These are phyloP conservation scores for Oxytropis ochrocephala DNA, from an alignment of 306 rosid genomes.

Conservation along the genomic window DNA sequence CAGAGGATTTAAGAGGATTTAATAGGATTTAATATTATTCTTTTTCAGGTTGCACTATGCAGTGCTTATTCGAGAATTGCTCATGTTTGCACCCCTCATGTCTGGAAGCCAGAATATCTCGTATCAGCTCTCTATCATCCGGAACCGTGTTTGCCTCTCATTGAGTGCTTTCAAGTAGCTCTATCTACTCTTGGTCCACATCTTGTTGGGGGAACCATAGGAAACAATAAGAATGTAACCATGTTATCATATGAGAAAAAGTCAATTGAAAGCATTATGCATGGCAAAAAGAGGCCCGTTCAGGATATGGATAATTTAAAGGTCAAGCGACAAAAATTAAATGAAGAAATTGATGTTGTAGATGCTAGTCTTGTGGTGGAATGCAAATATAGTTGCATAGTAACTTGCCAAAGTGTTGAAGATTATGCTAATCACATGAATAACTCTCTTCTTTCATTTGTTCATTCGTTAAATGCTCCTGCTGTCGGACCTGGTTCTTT, in stretches of 20 bases:
- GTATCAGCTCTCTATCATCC: slow-evolving; percentile 45
- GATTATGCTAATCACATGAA: slow-evolving; percentile 59
- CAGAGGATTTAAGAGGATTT: slow-evolving; percentile 31
- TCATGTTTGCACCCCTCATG: slow-evolving; percentile 67
- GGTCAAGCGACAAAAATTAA: slow-evolving; percentile 55
- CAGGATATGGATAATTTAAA: slow-evolving; percentile 38
- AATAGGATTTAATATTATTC: slow-evolving; percentile 18
- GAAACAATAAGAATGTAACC: slow-evolving; percentile 15
- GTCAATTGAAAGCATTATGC: slow-evolving; percentile 35
- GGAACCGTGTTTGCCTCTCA: slow-evolving; percentile 55
- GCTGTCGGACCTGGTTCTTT: slow-evolving; percentile 31
- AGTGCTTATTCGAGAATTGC: slow-evolving; percentile 68
- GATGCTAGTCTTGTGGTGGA: slow-evolving; percentile 38
- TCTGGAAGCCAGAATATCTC: slow-evolving; percentile 85
- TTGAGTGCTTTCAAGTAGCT: slow-evolving; percentile 75
- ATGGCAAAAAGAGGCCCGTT: slow-evolving; percentile 69
- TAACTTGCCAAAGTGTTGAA: slow-evolving; percentile 43
- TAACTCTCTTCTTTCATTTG: slow-evolving; percentile 46
- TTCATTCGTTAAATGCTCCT: slow-evolving; percentile 47
- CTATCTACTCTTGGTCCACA: slow-evolving; percentile 62
- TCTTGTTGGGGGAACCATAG: slow-evolving; percentile 45
- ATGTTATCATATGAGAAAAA: slow-evolving; percentile 27
- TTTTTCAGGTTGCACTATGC: slow-evolving; percentile 73
- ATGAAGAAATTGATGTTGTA: slow-evolving; percentile 39
- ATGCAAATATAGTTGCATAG: slow-evolving; percentile 31